Base-by-base conservation (phyloP, 345 rosid species). In the Brassica rapa region DNA sequence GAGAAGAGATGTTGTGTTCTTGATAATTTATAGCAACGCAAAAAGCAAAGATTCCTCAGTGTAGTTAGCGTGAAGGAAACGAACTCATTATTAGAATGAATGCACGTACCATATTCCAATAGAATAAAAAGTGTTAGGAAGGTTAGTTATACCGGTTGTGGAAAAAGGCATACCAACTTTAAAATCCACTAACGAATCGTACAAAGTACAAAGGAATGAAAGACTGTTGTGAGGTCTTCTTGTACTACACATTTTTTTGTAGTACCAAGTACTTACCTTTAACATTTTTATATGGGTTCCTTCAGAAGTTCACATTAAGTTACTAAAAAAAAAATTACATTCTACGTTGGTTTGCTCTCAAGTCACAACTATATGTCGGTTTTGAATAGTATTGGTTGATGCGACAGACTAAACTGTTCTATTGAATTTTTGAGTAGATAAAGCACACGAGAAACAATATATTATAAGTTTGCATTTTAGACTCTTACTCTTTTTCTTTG, bases 61-160 rank as follows among this genome's bases (percentile, higher is more conserved):
- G 39, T 21, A 79, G 82, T 73, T 79, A 73, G 82, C 82, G 82
- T 79, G 62, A 79, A 79, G 82, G 74, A 79, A 79, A 79, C 82
- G 82, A 41, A 24, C 6, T 39, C 77, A 67, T 57, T 71, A 71
- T 51, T 60, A 7, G 8, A 68, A 21, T 68, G 27, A 70, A 51
- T 71, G 72, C 67, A 14, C 21, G 35, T 4, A 39, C 57, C 46
- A 63, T 70, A 68, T 62, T 70, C 76, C 76, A 71, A 70, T 71
- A 56, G 0, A 71, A 71, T 16, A 62, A 10, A 41, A 71, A 25
- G 41, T 43, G 11, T 72, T 78, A 78, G 63, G 62, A 56, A 78
- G 37, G 57, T 78, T 78, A 30, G 82, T 66, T 78, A 78, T 46
- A 78, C 81, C 81, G 6, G 81, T 11, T 29, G 49, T 62, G 25